These are phyloP conservation scores for Yamadazyma atmosphaerica DNA, from an alignment of 1,139 yeast genomes.

Conservation along the genomic window DNA sequence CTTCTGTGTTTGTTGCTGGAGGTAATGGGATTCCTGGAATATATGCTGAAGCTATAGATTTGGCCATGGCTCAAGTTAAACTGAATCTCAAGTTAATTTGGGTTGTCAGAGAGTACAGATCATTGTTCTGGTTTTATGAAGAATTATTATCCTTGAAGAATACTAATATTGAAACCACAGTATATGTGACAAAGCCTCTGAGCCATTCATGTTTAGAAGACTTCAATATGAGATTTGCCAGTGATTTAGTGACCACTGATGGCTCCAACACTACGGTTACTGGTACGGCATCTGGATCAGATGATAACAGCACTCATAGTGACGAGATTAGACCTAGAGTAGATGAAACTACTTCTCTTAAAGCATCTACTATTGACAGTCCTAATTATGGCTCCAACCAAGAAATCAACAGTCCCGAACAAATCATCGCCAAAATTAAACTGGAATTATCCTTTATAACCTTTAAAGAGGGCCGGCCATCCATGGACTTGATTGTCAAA, in stretches of 20 bases:
- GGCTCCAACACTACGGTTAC: too few species aligned
- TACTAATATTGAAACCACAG: constrained; percentile 30
- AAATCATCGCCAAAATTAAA: constrained; percentile 15
- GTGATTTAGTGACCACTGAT: not conserved
- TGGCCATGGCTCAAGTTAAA: constrained; percentile 13
- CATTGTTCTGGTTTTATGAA: constrained; percentile 50
- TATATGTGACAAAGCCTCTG: constrained; percentile 48
- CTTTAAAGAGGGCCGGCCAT: constrained; percentile 49
- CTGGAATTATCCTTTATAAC: constrained; percentile 28
- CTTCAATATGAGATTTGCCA: constrained; percentile 17
- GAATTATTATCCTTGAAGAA: constrained; percentile 41
- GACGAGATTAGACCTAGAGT: not conserved
- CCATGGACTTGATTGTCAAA: constrained; percentile 34
- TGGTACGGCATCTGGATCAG: not conserved
- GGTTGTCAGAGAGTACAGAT: constrained; percentile 48
- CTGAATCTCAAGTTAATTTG: constrained; percentile 42
- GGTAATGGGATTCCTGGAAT: constrained; percentile 54
- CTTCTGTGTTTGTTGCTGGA: constrained; percentile 43
- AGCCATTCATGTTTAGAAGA: constrained; percentile 19
- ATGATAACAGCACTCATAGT: not conserved
- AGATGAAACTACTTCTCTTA: not conserved
- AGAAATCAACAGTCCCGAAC: constrained; percentile 2
- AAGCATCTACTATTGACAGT: not conserved
- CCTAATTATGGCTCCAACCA: constrained; percentile 6
- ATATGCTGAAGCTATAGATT: constrained; percentile 35